These are phyloP conservation scores for Metschnikowia borealis DNA, from an alignment of 805 yeast genomes.

Conservation along the genomic window DNA sequence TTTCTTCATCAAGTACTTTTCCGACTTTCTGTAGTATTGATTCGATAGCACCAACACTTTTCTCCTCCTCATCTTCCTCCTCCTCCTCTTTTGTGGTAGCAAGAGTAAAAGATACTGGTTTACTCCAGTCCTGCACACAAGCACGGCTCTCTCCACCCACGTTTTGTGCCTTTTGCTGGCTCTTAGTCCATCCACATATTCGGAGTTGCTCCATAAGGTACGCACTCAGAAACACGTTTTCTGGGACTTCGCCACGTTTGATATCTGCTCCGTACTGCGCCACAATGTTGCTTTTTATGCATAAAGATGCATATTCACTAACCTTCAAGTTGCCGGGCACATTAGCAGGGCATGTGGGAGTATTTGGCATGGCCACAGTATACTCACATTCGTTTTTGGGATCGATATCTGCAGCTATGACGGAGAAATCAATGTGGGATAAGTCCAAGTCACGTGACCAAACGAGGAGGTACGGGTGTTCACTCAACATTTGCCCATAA, in stretches of 20 bases:
- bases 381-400: neutral
- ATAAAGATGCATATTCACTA: neutral
- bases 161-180: neutral
- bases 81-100: too few species aligned
- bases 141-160: neutral
- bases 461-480: slow-evolving; percentile 8
- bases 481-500: neutral
- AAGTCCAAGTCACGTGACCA: slow-evolving; percentile 7
- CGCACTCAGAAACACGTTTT: slow-evolving; percentile 3
- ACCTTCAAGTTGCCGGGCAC: neutral
- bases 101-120: neutral
- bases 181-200: neutral
- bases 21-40: neutral
- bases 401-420: slow-evolving; percentile 1
- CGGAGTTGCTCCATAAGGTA: slow-evolving; percentile 2
- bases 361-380: neutral
- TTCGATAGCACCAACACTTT: neutral
- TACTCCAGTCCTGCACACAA: neutral
- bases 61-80: neutral
- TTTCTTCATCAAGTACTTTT: neutral
- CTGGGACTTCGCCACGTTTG: neutral
- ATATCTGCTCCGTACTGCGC: neutral
- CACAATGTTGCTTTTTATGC: neutral
- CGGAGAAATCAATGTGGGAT: slow-evolving; percentile 1
- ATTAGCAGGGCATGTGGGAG: neutral